Base-by-base conservation (phyloP, 352 stramenopile species). In the Thalassiosira livingstoniorum region DNA sequence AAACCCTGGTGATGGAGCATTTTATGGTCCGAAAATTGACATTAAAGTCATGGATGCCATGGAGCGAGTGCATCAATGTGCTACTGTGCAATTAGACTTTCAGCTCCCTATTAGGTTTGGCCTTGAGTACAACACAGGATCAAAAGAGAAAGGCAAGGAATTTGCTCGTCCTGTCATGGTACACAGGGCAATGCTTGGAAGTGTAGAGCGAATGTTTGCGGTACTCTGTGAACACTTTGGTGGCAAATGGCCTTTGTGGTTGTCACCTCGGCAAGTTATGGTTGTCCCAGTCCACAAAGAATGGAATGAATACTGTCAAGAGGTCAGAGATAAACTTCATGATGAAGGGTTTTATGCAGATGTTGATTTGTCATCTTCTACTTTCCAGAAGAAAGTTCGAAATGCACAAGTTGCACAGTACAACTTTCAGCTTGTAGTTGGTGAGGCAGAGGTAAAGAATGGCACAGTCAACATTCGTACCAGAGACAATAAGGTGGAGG, bases 21-120 rank as follows among this genome's bases (percentile, higher is more conserved):
- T 99, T 90, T 99, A 99, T 91, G 97, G 97, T 32, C 97, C 97
- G 13, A 99, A 99, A 92, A 99, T 99, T 89, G 97, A 99, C 92
- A 99, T 99, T 85, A 99, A 99, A 94, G 96, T 98, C 1, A 97
- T 97, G 83, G 97, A 99, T 91, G 96, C 96, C 34, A 94, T 99
- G 89, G 96, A 99, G 69, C 94, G 97, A 77, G 90, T 98, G 35
- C 97, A 99, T 90, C 97, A 99, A 89, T 99, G 97, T 87, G 97
- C 97, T 31, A 99, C 97, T 25, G 93, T 99, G 31, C 97, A 99
- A 86, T 92, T 99, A 37, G 97, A 99, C 85, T 99, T 99, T 89
- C 97, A 99, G 91, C 89, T 99, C 62, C 97, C 97, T 25, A 99
- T 99, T 84, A 95, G 97, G 29, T 99, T 99, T 86, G 96, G 98